phyloP scores from a whole-genome alignment of 495 filamentous ascomycete genomes.

The Penicillium canariense region DNA sequence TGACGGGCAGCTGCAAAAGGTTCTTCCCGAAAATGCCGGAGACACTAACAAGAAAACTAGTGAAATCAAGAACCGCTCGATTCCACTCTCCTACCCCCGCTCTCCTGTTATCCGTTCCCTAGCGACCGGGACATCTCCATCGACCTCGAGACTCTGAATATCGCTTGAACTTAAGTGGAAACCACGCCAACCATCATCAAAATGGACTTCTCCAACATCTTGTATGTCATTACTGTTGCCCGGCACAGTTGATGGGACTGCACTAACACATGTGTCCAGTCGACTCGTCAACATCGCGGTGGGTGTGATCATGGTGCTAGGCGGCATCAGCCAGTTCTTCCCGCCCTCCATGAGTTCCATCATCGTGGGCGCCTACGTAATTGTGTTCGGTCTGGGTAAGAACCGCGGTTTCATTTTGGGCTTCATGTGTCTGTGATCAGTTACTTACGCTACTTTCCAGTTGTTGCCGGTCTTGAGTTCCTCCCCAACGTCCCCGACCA shows the following conservation, averaged over 20 bases:
- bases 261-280: conserved; percentile 43
- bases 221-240: conserved; percentile 43
- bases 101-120: conserved; percentile 8
- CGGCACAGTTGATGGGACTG: not conserved
- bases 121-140: conserved; percentile 5
- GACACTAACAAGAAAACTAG: conserved; percentile 19
- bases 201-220: conserved; percentile 60
- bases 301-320: conserved; percentile 83
- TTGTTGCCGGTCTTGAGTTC: conserved; percentile 65
- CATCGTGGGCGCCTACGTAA: conserved; percentile 80
- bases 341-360: conserved; percentile 45
- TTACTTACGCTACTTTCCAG: conserved; percentile 24
- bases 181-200: conserved; percentile 11
- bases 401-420: not conserved
- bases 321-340: conserved; percentile 87
- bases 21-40: not conserved
- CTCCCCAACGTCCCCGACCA: conserved; percentile 82
- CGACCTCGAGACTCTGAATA: conserved; percentile 14
- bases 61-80: conserved; percentile 4
- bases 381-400: conserved; percentile 86
- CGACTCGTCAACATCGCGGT: conserved; percentile 92
- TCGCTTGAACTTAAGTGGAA: conserved; percentile 3
- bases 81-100: not conserved
- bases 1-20: not conserved
- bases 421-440: not conserved